These are phyloP conservation scores for Nasturtium officinale DNA, from an alignment of 345 rosid species.

Conservation along the genomic window DNA sequence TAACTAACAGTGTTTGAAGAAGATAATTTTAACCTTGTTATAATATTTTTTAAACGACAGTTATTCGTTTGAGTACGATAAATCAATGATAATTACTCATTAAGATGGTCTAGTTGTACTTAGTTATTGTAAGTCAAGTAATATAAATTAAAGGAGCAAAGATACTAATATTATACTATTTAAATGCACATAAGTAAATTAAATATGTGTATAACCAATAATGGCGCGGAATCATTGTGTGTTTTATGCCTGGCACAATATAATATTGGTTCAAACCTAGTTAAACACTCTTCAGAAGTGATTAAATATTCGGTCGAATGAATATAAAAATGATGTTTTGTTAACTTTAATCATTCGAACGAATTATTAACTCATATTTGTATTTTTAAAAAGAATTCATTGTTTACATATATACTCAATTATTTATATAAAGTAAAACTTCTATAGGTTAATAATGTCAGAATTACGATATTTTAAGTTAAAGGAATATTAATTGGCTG, in stretches of 20 bases:
- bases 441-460: neutral
- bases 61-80: constrained; percentile 16
- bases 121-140: constrained; percentile 20
- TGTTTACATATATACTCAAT: neutral
- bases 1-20: neutral
- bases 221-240: constrained; percentile 36
- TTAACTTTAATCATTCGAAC: constrained; percentile 36
- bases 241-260: constrained; percentile 41
- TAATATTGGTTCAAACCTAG: constrained; percentile 35
- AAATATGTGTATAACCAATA: constrained; percentile 38
- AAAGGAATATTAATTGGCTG: neutral
- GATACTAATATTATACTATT: constrained; percentile 20
- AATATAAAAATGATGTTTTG: constrained; percentile 26
- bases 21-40: neutral
- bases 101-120: constrained; percentile 25
- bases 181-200: constrained; percentile 30
- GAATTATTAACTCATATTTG: neutral
- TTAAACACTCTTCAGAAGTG: constrained; percentile 38
- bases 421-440: neutral
- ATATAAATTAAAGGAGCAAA: constrained; percentile 23
- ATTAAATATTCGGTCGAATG: constrained; percentile 36
- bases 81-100: constrained; percentile 18
- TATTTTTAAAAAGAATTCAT: neutral
- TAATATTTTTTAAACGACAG: neutral
- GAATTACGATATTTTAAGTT: neutral